Evolutionary conservation across 306 rosid genomes (phyloP).

Genomic region (Fragaria nilgerrensis): DNA sequence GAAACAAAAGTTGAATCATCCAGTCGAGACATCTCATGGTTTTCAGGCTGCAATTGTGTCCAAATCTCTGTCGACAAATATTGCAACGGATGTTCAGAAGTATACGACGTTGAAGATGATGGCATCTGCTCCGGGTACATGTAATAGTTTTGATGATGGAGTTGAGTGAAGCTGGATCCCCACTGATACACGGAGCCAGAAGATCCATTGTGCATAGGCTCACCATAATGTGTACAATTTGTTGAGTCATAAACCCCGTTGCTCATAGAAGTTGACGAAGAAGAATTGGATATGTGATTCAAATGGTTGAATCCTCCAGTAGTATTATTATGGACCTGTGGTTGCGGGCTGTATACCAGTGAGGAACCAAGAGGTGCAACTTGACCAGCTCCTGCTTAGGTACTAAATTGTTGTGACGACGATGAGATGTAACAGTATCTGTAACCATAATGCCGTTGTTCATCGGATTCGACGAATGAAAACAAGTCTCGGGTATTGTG

Average conservation of each 20-base stretch:
- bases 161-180: not conserved
- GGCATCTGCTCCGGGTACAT: not conserved
- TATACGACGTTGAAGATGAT: not conserved
- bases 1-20: not conserved
- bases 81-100: not conserved
- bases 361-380: not conserved
- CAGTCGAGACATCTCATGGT: not conserved
- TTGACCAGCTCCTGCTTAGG: not conserved
- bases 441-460: not conserved
- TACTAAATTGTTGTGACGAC: not conserved
- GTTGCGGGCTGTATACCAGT: not conserved
- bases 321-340: not conserved
- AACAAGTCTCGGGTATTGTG: not conserved
- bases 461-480: not conserved
- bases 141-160: not conserved
- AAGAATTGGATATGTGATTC: not conserved
- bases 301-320: not conserved
- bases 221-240: not conserved
- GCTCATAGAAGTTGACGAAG: not conserved
- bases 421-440: not conserved
- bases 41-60: not conserved
- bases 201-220: not conserved
- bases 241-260: not conserved
- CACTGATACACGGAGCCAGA: not conserved
- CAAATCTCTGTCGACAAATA: not conserved